Conservation (phyloP, 148 eudicot species). For the Persicaria maculosa region DNA sequence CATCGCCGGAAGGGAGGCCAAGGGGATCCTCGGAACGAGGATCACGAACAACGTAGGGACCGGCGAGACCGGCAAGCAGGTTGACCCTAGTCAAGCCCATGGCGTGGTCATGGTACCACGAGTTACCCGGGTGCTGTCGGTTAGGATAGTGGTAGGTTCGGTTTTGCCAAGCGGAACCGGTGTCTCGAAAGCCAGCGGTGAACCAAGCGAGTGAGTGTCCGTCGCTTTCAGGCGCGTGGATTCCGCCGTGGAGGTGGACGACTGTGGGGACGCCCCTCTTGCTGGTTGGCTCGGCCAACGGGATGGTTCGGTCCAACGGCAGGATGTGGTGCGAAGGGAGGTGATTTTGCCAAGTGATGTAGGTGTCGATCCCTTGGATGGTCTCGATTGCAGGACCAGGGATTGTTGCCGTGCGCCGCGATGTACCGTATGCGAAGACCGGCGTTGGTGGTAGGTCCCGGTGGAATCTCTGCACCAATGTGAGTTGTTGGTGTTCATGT, state of each 20-base stretch:
- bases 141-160: slow-evolving; percentile 51
- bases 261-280: slow-evolving; percentile 63
- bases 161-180: slow-evolving; percentile 55
- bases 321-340: slow-evolving; percentile 75
- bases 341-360: slow-evolving; percentile 58
- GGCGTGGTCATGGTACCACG: slow-evolving; percentile 92
- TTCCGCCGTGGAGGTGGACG: slow-evolving; percentile 82
- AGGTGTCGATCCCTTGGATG: slow-evolving; percentile 47
- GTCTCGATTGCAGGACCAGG: slow-evolving; percentile 91
- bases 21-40: slow-evolving; percentile 49
- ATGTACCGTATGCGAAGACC: slow-evolving; percentile 73
- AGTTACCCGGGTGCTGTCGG: slow-evolving; percentile 62
- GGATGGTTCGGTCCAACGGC: slow-evolving; percentile 83
- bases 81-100: slow-evolving; percentile 89
- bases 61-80: slow-evolving; percentile 63
- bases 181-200: slow-evolving; percentile 40
- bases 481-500: too few relatives aligned
- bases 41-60: slow-evolving; percentile 60
- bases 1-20: slow-evolving; percentile 42
- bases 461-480: slow-evolving; percentile 15
- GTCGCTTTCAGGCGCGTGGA: slow-evolving; percentile 61
- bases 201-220: slow-evolving; percentile 73
- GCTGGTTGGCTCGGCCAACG: slow-evolving; percentile 50
- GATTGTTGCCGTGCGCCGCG: slow-evolving; percentile 39
- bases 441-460: slow-evolving; percentile 62